Evolutionary conservation across 192 early-diverging fungal genomes (phyloP), one percentile per base, ranked within the genome.

Genomic region (Anaeromyces robustus): DNA sequence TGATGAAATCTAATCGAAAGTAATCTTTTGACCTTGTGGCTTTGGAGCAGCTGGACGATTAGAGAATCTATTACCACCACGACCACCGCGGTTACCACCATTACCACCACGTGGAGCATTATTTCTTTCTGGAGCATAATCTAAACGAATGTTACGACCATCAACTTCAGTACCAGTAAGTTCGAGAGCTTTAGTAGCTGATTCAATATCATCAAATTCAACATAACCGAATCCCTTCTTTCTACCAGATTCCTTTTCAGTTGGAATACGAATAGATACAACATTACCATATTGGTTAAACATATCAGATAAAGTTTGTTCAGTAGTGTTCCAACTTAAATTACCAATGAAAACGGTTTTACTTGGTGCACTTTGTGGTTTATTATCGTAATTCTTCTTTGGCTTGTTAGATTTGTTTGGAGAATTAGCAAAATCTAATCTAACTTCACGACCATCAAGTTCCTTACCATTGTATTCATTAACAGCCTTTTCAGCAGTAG

Each of bases 271-370:
- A 77, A 92, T 83, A 77, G 82, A 82, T 4, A 86, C 85, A 68
- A 92, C 82, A 83, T 91, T 82, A 81, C 94, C 95, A 81, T 89
- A 91, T 34, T 85, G 83, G 37, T 82, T 83, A 85, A 96, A 96
- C 34, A 85, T 84, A 19, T 81, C n/a, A 79, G 81, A 83, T 78
- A 96, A 88, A 41, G 86, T 86, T 80, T 92, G 88, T 83, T 95
- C 94, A 78, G 87, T 89, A 41, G 86, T 85, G 59, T 88, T 86
- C 86, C 91, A 95, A 81, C 85, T 85, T 32, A 96, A 80, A 88
- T 94, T 95, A 59, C 94, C 95, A 82, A 94, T 78, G 81, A 96
- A 98, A 77, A 97, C 88, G 12, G 93, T 95, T 82, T 90, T 87
- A 78, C 87, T 86, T 30, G 91, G 90, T 77, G 88, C 89, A 79